phyloP scores from a whole-genome alignment of 208 protist genomes.

The Trichomonas vaginalis region DNA sequence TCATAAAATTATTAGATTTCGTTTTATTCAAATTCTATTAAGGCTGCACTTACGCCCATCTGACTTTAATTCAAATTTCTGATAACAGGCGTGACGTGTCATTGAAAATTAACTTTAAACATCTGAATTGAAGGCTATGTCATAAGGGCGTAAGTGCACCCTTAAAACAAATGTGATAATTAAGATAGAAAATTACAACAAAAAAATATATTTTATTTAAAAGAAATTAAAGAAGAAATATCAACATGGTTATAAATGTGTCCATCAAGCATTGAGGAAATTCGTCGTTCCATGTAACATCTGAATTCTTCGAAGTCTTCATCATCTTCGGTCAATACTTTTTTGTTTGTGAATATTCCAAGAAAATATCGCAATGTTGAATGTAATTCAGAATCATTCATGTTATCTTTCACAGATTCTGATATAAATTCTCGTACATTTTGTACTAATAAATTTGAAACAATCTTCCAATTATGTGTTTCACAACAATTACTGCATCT shows the following conservation, averaged over 20 bases:
- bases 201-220: too few species aligned
- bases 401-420: not conserved
- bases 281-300: not conserved
- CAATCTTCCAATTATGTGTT: not conserved
- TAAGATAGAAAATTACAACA: too few species aligned
- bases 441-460: not conserved
- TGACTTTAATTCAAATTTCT: too few species aligned
- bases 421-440: not conserved
- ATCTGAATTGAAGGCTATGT: too few species aligned
- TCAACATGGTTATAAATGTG: not conserved
- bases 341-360: not conserved
- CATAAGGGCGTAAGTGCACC: too few species aligned
- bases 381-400: not conserved
- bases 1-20: too few species aligned
- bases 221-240: too few species aligned
- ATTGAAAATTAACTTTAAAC: too few species aligned
- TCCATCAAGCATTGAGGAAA: not conserved
- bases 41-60: too few species aligned
- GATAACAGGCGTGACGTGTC: too few species aligned
- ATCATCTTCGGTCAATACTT: not conserved
- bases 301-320: not conserved
- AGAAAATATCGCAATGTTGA: not conserved
- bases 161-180: too few species aligned
- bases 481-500: not conserved
- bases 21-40: too few species aligned